Evolutionary conservation across 129 eudicot species (phyloP).

Genomic region (Apium graveolens): DNA sequence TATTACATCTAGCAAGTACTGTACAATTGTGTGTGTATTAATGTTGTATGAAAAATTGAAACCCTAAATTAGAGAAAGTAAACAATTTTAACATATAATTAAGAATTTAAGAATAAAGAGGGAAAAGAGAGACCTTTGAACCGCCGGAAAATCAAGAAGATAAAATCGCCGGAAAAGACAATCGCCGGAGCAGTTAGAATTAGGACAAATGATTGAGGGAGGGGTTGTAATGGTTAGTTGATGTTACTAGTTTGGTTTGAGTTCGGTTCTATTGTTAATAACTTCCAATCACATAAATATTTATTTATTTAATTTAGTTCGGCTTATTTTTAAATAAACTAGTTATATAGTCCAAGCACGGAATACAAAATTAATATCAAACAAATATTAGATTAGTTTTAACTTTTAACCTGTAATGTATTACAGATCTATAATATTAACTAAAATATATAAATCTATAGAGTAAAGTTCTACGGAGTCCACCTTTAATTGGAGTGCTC

Average conservation of each 20-base stretch:
- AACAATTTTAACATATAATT: not conserved
- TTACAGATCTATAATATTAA: too few relatives aligned
- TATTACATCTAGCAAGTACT: not conserved
- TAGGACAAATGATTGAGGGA: not conserved
- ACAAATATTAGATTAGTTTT: too few relatives aligned
- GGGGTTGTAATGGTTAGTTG: not conserved
- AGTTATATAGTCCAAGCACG: too few relatives aligned
- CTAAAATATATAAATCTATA: too few relatives aligned
- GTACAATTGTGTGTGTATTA: not conserved
- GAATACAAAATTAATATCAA: too few relatives aligned
- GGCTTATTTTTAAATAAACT: too few relatives aligned
- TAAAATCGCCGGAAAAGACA: not conserved
- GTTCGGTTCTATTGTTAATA: not conserved
- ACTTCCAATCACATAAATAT: too few relatives aligned
- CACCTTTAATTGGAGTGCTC: too few relatives aligned
- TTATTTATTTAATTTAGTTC: too few relatives aligned
- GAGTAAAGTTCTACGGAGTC: too few relatives aligned
- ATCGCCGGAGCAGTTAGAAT: too few relatives aligned
- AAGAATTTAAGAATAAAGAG: not conserved
- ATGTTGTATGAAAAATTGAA: not conserved
- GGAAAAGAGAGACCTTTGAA: not conserved
- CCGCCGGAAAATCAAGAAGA: not conserved
- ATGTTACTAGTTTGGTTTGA: not conserved
- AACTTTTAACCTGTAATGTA: too few relatives aligned
- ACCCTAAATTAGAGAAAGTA: not conserved